These are phyloP conservation scores for Phylloporus sp. DNA, from an alignment of 768 basidiomycete genomes.

Conservation along the genomic window DNA sequence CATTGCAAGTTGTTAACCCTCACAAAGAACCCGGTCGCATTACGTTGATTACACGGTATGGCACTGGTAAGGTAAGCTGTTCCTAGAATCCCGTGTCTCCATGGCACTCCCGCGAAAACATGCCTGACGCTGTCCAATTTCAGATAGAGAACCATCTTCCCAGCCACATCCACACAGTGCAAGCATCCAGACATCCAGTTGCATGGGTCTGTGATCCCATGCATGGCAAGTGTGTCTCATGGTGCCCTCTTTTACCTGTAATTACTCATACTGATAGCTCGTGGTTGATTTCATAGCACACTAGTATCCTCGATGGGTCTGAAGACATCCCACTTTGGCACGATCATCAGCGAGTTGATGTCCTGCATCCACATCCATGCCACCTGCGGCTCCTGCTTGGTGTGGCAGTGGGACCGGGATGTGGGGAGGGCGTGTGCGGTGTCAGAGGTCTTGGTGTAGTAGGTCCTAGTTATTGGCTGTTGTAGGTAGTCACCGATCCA, in stretches of 20 bases:
- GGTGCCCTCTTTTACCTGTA: not conserved
- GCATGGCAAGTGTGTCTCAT: slow-evolving; percentile 86
- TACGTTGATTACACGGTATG: slow-evolving; percentile 91
- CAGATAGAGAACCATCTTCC: slow-evolving; percentile 76
- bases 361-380: slow-evolving; percentile 79
- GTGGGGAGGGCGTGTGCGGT: too few relatives aligned
- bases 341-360: slow-evolving; percentile 85
- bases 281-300: slow-evolving; percentile 49
- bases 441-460: too few relatives aligned
- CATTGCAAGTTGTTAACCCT: slow-evolving; percentile 82
- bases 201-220: slow-evolving; percentile 97
- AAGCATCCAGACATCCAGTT: slow-evolving; percentile 77
- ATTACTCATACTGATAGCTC: not conserved
- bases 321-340: slow-evolving; percentile 88
- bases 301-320: slow-evolving; percentile 73
- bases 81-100: not conserved
- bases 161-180: slow-evolving; percentile 78
- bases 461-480: too few relatives aligned
- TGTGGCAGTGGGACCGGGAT: too few relatives aligned
- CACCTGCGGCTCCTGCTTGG: slow-evolving; percentile 66
- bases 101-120: not conserved
- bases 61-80: slow-evolving; percentile 68
- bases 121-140: not conserved
- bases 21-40: slow-evolving; percentile 77
- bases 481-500: too few relatives aligned